Base-by-base conservation (phyloP, 1,284 basidiomycete genomes). In the Cutaneotrichosporon sp. region DNA sequence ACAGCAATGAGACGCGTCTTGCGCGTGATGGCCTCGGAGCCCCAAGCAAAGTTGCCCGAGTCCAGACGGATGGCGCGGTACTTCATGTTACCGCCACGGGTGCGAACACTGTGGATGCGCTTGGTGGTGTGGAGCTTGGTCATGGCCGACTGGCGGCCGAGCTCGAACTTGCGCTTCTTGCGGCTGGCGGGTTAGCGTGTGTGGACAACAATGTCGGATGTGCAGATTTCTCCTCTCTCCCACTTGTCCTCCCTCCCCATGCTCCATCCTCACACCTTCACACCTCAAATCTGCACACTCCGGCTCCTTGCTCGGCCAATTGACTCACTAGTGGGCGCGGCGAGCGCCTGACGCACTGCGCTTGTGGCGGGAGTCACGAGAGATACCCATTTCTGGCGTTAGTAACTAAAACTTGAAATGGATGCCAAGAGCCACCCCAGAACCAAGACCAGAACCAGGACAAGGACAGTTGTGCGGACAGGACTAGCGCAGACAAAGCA, bases 81-180 rank as follows among this genome's bases (percentile, higher is more conserved):
- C 83, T 97, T 97, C 82, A 86, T 71, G 86, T 93, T 97, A 63
- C 94, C 94, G 73, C 94, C 94, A 78, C 95, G 91, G 59, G 90
- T 89, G 78, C 94, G 91, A 69, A 97, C 93, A 60, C 87, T 86
- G 85, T 96, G 94, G 76, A 97, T 84, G 69, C 94, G 90, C 86
- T 97, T 97, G 67, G 89, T 79, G 64, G 93, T 92, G 73, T 76
- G 73, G 72, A 97, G 88, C 86, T 91, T 97, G 81, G 94, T 97
- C 87, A 85, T 92, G 70, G 94, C 95, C 65, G 94, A 85, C 82
- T 97, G 94, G 81, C 94, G 92, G 80, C 92, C 93, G 80, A 97
- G 89, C 86, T 97, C 93, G 84, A 96, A 96, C 85, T 96, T 96
- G 89, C 93, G 88, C 90, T 96, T 97, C 87, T 97, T 97, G 85